These are phyloP conservation scores for Leccinellum luteum DNA, from an alignment of 768 basidiomycete species.

Conservation along the genomic window DNA sequence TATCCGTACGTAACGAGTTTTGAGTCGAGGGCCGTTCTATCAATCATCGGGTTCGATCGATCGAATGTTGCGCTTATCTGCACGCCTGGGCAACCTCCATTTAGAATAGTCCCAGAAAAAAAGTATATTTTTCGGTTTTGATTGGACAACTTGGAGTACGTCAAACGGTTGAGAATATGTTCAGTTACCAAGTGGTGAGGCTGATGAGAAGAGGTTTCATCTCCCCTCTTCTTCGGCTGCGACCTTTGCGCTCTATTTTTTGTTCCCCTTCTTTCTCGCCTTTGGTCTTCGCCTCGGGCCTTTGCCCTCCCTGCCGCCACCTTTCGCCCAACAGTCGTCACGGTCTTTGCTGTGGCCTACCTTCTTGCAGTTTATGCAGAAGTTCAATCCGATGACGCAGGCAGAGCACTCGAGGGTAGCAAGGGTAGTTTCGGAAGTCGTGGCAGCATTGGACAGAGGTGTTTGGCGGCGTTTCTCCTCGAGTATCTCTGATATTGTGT, in stretches of 20 bases:
- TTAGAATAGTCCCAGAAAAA: too few relatives aligned
- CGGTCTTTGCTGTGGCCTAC: not conserved
- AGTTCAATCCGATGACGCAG: not conserved
- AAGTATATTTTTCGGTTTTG: too few relatives aligned
- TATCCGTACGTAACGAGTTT: not conserved
- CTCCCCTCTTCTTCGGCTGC: not conserved
- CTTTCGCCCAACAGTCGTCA: not conserved
- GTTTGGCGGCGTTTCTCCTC: not conserved
- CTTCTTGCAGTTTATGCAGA: not conserved
- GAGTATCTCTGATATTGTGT: not conserved
- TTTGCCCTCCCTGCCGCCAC: not conserved
- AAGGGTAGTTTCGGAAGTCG: not conserved
- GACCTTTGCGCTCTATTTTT: not conserved
- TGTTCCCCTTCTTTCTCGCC: not conserved
- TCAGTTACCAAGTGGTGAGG: too few relatives aligned
- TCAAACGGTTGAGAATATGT: too few relatives aligned
- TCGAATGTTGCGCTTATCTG: not conserved
- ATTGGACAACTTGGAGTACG: too few relatives aligned
- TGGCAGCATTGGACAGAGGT: not conserved
- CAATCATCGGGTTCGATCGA: not conserved
- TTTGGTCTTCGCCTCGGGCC: not conserved
- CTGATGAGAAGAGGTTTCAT: not conserved
- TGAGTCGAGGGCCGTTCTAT: not conserved
- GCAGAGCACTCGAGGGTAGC: too few relatives aligned
- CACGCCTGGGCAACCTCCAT: too few relatives aligned